Base-by-base conservation (phyloP, 192 early-diverging fungal genomes). In the Podila verticillata region DNA sequence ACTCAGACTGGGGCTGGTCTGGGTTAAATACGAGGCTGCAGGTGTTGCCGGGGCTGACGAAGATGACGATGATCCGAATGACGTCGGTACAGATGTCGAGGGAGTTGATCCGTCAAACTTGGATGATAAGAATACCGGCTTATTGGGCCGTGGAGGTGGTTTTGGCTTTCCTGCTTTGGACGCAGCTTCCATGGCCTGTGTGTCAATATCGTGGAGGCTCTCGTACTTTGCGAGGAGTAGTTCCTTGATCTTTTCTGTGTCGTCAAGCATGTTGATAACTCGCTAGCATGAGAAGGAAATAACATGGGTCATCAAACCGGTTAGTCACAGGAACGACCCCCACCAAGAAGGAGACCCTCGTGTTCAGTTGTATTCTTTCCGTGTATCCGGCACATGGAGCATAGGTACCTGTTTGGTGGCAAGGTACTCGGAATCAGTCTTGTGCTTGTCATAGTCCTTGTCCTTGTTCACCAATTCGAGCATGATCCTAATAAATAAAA, bases 381-480 rank as follows among this genome's bases (percentile, higher is more conserved):
- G n/a, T 44, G 39, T 44, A 44, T 44, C 15, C 39, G 39, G 48
- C 29, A 10, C 65, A 66, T 32, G 35, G 48, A 61, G 22, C 48
- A n/a, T n/a, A n/a, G 29, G n/a, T 79, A 68, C 64, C 64, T 74
- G 85, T 24, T 78, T 83, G 35, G 88, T 72, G 28, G 68, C 72
- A 5, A 84, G 31, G 57, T 88, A 90, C 29, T 73, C 75, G 10
- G 77, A 61, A 56, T 89, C 86, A 22, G 69, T 73, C 31, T 77
- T 82, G 10, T 84, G 60, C 15, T 83, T 68, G 4, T 71, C 63
- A 67, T 82, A 89, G 10, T 85, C 85, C 26, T 73, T 68, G 59
- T 81, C 70, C 7, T 80, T 73, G 19, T 67, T 70, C 19, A 92
- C 63, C 24, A 87, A 73, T 36, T 88, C 86, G 7, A 83, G 60